A percentile compares a stretch with the other conserved stretches of the same genome.
phyloP scores from a whole-genome alignment of 1,284 basidiomycete species.

The Heterobasidion irregulare region DNA sequence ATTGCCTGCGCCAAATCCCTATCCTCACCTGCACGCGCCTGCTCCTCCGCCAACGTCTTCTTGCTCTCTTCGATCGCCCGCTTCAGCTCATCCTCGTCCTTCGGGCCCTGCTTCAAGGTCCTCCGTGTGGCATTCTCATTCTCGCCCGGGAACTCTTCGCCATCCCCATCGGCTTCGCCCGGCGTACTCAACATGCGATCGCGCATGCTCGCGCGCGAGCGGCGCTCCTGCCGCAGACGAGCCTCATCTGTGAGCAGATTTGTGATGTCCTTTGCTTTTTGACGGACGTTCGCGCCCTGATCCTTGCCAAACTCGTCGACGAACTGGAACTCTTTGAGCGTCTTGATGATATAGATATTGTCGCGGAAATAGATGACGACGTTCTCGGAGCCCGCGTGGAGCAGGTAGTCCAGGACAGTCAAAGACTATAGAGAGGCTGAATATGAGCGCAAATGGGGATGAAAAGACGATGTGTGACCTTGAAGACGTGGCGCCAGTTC shows the following conservation, averaged over 20 bases:
- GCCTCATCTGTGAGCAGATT: constrained; percentile 89
- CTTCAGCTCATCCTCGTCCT: constrained; percentile 68
- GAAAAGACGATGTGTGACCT: constrained; percentile 38
- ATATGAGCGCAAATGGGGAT: background rate
- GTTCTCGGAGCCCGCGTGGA: constrained; percentile 97
- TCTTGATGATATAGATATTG: constrained; percentile 98
- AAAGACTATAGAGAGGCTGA: constrained; percentile 54
- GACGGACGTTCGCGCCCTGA: constrained; percentile 96
- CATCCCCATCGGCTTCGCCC: constrained; percentile 35
- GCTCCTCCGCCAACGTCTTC: constrained; percentile 69
- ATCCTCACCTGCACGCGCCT: constrained; percentile 60
- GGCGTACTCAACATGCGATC: constrained; percentile 88
- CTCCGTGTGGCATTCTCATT: constrained; percentile 43
- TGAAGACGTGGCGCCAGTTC: constrained; percentile 99
- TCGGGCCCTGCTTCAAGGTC: background rate
- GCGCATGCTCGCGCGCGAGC: constrained; percentile 84
- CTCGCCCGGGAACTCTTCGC: constrained; percentile 32
- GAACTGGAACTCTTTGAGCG: constrained; percentile 97
- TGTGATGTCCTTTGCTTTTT: constrained; percentile 99
- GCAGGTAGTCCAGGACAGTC: constrained; percentile 92
- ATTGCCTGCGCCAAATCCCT: constrained; percentile 76
- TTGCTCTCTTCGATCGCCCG: constrained; percentile 87
- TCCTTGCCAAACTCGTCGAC: constrained; percentile 95
- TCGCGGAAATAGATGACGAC: constrained; percentile 98
- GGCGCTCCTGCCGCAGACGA: constrained; percentile 81